Evolutionary conservation across 345 rosid species (phyloP).

Genomic region (Populus euphratica): DNA sequence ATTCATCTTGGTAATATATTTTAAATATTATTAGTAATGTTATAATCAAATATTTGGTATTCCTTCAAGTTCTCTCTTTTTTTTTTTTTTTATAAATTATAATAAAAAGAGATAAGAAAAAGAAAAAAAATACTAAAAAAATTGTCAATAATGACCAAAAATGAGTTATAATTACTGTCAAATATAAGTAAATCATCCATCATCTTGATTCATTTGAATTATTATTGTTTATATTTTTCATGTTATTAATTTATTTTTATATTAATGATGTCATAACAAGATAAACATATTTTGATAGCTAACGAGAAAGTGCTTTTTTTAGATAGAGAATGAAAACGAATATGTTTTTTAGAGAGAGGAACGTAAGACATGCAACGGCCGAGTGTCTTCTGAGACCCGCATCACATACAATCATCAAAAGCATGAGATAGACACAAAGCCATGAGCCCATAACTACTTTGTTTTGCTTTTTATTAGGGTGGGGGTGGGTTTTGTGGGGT

Average conservation of each 20-base stretch:
- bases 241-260: no score
- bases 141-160: fast-evolving
- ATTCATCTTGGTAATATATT: no score
- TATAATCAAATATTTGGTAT: no score
- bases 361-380: neutral
- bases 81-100: no score
- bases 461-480: slow-evolving; percentile 13
- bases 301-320: slow-evolving; percentile 13
- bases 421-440: slow-evolving; percentile 33
- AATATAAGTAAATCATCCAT: no score
- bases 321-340: slow-evolving; percentile 14
- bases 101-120: no score
- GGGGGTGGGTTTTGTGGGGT: neutral
- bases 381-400: slow-evolving; percentile 31
- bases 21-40: no score
- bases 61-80: no score
- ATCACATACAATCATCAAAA: slow-evolving; percentile 39
- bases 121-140: no score
- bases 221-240: no score
- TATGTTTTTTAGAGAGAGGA: slow-evolving; percentile 1
- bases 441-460: slow-evolving; percentile 34
- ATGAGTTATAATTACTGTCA: fast-evolving
- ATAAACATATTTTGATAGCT: slow-evolving; percentile 34
- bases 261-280: neutral
- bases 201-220: no score